Evolutionary conservation across 169 alveolate genomes (phyloP).

Genomic region (Toxoplasma gondii): DNA sequence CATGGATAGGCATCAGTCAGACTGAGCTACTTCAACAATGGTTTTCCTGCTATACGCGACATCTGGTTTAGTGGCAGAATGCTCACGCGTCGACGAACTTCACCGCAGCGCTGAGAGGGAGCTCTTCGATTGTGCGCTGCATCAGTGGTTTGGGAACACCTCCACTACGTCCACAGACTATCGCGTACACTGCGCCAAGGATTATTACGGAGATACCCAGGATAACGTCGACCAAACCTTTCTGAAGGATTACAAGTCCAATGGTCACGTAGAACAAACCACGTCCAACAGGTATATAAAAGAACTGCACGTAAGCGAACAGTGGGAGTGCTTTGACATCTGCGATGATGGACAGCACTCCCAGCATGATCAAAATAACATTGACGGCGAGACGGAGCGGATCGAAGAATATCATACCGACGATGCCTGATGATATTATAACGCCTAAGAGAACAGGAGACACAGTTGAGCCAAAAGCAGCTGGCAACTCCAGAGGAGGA

Average conservation of each 20-base stretch:
- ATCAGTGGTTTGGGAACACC: neutral
- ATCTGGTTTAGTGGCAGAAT: neutral
- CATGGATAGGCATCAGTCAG: too few species aligned
- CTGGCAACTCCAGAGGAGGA: too few species aligned
- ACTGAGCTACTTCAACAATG: too few species aligned
- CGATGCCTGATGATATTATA: neutral
- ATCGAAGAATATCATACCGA: neutral
- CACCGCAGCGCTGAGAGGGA: neutral
- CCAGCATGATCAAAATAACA: neutral
- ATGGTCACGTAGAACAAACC: neutral
- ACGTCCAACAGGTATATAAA: neutral
- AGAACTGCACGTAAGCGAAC: slow-evolving; percentile 1
- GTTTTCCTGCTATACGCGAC: too few species aligned
- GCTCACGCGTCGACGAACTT: neutral
- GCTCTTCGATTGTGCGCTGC: neutral
- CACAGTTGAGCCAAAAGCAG: neutral
- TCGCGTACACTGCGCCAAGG: neutral
- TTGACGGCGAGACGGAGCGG: neutral
- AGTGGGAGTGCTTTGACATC: neutral
- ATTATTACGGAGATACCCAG: neutral
- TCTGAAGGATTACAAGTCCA: neutral
- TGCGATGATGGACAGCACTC: neutral
- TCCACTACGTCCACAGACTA: neutral
- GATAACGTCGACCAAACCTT: neutral
- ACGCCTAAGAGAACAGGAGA: neutral